These are phyloP conservation scores for Zopfia rhizophila DNA, from an alignment of 2,329 filamentous ascomycete species.

Conservation along the genomic window DNA sequence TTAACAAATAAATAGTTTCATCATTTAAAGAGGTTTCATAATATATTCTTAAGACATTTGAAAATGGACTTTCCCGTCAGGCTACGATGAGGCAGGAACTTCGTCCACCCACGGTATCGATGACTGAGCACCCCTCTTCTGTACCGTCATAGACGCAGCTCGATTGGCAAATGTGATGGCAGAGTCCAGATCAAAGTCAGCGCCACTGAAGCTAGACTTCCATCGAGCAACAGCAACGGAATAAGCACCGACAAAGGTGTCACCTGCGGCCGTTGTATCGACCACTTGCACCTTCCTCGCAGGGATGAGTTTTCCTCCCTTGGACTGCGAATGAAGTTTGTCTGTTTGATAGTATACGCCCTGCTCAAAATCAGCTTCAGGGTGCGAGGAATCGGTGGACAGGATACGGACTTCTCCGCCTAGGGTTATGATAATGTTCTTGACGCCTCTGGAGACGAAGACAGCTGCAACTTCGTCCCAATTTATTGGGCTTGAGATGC, in stretches of 20 bases:
- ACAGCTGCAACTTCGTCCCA: conserved; percentile 47
- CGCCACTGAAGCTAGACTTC: conserved; percentile 54
- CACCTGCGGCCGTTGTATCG: conserved; percentile 93
- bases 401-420: conserved; percentile 72
- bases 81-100: conserved; percentile 43
- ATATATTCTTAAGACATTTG: background rate
- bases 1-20: background rate
- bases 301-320: conserved; percentile 60
- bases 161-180: conserved; percentile 70
- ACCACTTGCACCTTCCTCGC: conserved; percentile 81
- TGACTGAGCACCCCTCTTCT: conserved; percentile 71
- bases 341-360: conserved; percentile 57
- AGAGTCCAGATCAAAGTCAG: conserved; percentile 62
- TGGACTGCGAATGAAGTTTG: conserved; percentile 55
- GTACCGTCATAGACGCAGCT: conserved; percentile 73
- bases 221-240: conserved; percentile 73
- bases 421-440: conserved; percentile 84
- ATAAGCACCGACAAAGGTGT: conserved; percentile 93
- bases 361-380: conserved; percentile 45
- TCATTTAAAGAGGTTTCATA: background rate
- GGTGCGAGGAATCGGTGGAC: background rate
- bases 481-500: conserved; percentile 51
- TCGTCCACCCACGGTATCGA: conserved; percentile 74
- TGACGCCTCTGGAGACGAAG: conserved; percentile 77
- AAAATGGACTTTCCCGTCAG: conserved; percentile 1